Conservation (phyloP, 345 rosid genomes). For the Populus deltoides region DNA sequence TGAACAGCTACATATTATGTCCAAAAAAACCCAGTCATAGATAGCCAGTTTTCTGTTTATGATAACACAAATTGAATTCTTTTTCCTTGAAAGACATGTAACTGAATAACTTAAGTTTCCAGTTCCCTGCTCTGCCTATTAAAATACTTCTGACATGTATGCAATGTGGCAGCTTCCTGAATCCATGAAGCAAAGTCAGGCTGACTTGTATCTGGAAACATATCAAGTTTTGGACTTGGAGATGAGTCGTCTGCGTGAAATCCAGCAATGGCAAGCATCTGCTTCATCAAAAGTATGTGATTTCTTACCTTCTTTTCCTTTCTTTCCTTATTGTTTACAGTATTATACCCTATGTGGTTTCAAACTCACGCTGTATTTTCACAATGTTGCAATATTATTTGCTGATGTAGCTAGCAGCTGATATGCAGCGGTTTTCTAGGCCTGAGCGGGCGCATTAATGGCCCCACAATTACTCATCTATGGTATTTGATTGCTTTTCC, state of each 20-base stretch:
- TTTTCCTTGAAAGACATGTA: not conserved
- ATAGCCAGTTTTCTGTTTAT: not conserved
- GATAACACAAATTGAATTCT: not conserved
- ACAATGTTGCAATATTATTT: conserved; percentile 14
- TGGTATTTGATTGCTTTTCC: conserved; percentile 45
- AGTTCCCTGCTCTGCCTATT: not conserved
- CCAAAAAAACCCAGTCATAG: not conserved
- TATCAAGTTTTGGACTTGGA: conserved; percentile 99
- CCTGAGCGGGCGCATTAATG: conserved; percentile 97
- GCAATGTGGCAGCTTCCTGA: conserved; percentile 74
- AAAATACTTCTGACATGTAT: not conserved
- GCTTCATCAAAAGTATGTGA: conserved; percentile 79
- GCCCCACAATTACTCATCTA: conserved; percentile 91
- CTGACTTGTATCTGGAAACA: conserved; percentile 89
- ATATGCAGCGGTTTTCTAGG: conserved; percentile 99
- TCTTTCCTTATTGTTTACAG: not conserved
- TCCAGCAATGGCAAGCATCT: conserved; percentile 95
- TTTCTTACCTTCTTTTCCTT: not conserved
- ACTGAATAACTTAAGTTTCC: not conserved
- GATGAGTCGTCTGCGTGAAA: conserved; percentile 96
- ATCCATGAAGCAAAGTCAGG: conserved; percentile 98
- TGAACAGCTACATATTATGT: not conserved
- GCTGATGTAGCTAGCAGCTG: conserved; percentile 86
- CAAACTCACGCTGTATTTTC: conserved; percentile 1
- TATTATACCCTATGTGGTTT: conserved; percentile 1